These are phyloP conservation scores for Leishmania guyanensis DNA, from an alignment of 208 protist genomes.

Conservation along the genomic window DNA sequence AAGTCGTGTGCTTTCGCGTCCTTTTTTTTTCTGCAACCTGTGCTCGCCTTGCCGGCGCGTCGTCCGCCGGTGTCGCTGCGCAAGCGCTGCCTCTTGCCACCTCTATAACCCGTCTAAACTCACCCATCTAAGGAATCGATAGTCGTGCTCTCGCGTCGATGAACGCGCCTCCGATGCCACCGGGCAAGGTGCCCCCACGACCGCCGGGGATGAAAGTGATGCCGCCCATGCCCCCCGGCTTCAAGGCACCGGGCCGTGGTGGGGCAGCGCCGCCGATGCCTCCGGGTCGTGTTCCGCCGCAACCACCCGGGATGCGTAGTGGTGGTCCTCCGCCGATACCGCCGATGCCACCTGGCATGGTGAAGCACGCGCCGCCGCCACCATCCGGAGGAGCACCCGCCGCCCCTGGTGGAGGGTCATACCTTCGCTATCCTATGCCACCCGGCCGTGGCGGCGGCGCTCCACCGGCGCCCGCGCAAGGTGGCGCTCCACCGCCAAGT, in stretches of 20 bases:
- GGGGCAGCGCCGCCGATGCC: slow-evolving; percentile 29
- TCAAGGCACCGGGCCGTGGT: neutral
- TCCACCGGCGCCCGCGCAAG: neutral
- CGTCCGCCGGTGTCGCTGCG: neutral
- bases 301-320: slow-evolving; percentile 29
- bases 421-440: slow-evolving; percentile 31
- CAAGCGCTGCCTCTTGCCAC: neutral
- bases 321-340: neutral
- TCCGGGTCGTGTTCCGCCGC: slow-evolving; percentile 26
- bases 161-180: slow-evolving; percentile 37
- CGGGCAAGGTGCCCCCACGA: slow-evolving; percentile 22
- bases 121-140: neutral
- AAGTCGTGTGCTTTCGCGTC: neutral
- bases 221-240: slow-evolving; percentile 46
- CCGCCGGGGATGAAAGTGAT: slow-evolving; percentile 30
- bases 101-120: neutral
- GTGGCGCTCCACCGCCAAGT: neutral
- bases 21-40: slow-evolving; percentile 5
- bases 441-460: slow-evolving; percentile 4
- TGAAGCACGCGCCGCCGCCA: slow-evolving; percentile 6
- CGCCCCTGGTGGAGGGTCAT: neutral
- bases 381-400: slow-evolving; percentile 13
- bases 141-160: neutral
- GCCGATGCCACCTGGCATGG: slow-evolving; percentile 39
- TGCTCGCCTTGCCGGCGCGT: no score